Base-by-base conservation (phyloP, 2,329 filamentous ascomycete species). In the Hortaea sp. region DNA sequence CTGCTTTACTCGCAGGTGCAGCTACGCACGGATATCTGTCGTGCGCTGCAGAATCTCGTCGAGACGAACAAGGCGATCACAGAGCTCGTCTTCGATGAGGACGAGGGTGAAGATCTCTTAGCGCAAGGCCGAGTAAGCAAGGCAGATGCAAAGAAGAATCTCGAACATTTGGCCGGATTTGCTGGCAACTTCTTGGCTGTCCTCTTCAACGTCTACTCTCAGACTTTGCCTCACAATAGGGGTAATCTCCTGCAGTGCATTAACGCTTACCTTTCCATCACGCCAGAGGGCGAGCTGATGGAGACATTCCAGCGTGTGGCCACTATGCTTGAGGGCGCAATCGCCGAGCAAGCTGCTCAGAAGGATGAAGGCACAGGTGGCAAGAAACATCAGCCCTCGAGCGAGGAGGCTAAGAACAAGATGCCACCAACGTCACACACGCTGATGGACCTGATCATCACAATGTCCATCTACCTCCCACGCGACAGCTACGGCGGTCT, bases 201-300 rank as follows among this genome's bases (percentile, higher is more conserved):
- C 0, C 72, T 98, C n/a, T 97, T 98, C 75, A 98, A 98, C 63
- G 90, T 98, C 39, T 98, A 98, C 70, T 95, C 86, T 53, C 86
- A 95, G 66, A 98, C 92, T 1, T 75, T 98, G 28, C 90, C 92
- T 2, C 88, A 95, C 61, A 92, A 87, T 60, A 79, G 92, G 56
- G 89, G 88, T 0, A 88, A 86, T 13, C 92, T 98, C 45, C 73
- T 98, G 31, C 86, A 90, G 63, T 95, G 89, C 51, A 92, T 97
- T 70, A 95, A 97, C 66, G 82, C 88, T 5, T 97, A 89, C 67
- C 71, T 98, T 48, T 94, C 89, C 70, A 85, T 97, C 57, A 64
- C 62, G 2, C 62, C 63, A 5, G 58, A 56, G 50, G 49, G 77
- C 53, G 89, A 95, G 63, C 75, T 97, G 13, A 84, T 85, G 59